These are phyloP conservation scores for Diaporthe nobilis DNA, from an alignment of 2,329 filamentous ascomycete species.

Conservation along the genomic window DNA sequence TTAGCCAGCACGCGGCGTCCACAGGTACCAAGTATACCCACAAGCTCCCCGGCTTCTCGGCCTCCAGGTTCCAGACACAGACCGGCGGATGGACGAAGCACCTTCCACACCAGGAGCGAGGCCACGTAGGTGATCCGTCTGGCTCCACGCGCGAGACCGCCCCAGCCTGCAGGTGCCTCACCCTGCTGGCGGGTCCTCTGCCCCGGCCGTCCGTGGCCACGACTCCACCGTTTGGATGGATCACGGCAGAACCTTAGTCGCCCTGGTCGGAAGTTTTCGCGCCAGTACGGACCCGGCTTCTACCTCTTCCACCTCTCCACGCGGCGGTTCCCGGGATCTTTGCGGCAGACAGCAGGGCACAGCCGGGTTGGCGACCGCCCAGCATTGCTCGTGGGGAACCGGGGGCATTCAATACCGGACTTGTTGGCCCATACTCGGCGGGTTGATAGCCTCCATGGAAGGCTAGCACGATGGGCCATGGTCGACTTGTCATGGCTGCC, in stretches of 20 bases:
- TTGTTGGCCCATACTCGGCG: background rate
- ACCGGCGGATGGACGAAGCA: background rate
- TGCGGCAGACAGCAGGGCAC: constrained; percentile 7
- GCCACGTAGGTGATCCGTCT: constrained; percentile 24
- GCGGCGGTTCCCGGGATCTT: constrained; percentile 25
- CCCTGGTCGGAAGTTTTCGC: constrained; percentile 21
- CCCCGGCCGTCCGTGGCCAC: background rate
- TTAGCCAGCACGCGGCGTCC: background rate
- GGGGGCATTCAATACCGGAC: background rate
- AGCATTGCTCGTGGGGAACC: background rate
- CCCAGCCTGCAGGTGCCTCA: constrained; percentile 7
- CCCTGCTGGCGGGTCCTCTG: constrained; percentile 5
- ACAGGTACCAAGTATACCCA: no score
- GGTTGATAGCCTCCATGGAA: background rate
- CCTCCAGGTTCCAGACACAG: background rate
- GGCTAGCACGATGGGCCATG: background rate
- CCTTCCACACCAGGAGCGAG: constrained; percentile 7
- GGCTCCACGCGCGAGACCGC: constrained; percentile 15
- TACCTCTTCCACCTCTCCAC: background rate
- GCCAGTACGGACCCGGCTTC: constrained; percentile 26
- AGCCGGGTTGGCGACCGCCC: background rate
- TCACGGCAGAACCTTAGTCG: background rate
- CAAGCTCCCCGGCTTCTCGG: background rate
- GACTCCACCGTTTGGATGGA: constrained; percentile 8
- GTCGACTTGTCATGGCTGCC: background rate